Conservation (phyloP, 2,329 filamentous ascomycete genomes). For the Pseudonectria foliicola region DNA sequence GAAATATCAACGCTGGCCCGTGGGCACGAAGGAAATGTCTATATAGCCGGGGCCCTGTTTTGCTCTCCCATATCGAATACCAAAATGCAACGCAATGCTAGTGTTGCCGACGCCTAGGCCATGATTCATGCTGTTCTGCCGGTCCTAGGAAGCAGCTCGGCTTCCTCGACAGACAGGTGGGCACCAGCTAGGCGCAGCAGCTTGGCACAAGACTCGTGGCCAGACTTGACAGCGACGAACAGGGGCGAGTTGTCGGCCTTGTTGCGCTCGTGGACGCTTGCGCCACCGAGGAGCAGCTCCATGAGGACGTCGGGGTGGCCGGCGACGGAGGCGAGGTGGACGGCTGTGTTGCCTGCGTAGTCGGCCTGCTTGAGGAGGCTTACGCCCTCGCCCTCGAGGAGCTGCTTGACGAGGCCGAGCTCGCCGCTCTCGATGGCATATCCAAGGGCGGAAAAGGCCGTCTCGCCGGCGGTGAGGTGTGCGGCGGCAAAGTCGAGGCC, state of each 20-base stretch:
- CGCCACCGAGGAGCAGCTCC: constrained; percentile 52
- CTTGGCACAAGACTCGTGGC: constrained; percentile 44
- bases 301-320: constrained; percentile 48
- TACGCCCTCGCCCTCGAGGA: constrained; percentile 58
- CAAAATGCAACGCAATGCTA: no score
- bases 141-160: no score
- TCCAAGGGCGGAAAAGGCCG: constrained; percentile 69
- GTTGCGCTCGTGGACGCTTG: constrained; percentile 61
- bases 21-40: no score
- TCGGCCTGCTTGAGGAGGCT: constrained; percentile 68
- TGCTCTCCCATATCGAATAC: no score
- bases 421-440: constrained; percentile 74
- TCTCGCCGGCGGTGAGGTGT: constrained; percentile 42
- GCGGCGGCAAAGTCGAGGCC: constrained; percentile 36
- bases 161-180: constrained; percentile 41
- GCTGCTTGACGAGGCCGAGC: constrained; percentile 54
- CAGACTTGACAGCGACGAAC: constrained; percentile 54
- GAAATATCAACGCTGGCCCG: no score
- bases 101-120: no score
- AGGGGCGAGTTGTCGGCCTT: constrained; percentile 59
- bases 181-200: constrained; percentile 54
- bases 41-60: no score
- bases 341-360: constrained; percentile 71
- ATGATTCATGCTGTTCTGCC: no score
- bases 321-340: constrained; percentile 51